Evolutionary conservation across 805 yeast species (phyloP), one percentile per base, ranked within the genome.

Genomic region (Candida ipomoeae): DNA sequence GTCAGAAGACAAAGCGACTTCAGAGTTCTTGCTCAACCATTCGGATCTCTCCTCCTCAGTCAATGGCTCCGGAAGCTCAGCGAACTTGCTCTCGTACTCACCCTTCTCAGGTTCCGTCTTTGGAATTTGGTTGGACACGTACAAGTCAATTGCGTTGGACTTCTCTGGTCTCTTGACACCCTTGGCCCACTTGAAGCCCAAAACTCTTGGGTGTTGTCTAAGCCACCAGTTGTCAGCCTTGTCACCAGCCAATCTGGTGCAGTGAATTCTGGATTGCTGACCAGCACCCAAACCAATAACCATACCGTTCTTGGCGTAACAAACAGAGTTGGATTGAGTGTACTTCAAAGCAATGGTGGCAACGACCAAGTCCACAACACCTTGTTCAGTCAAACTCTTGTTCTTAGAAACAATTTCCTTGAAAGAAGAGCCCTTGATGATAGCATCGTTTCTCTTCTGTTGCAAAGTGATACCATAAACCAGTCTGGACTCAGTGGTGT

Each of bases 171-270:
- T 89, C 82, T 94, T 94, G 60, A 87, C 87, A 66, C 98, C 98
- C 77, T 89, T 89, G 56, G 96, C 96, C 98, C 98, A 94, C 75
- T 92, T 82, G 82, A 94, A 87, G 21, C 75, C 94, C 53, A 94
- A 75, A 7, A 94, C 98, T 68, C 78, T 83, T 60, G 98, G 98
- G 74, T 94, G 99, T 73, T 94, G 98, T 79, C 99, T 87, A 66
- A 94, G 81, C 99, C 99, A 94, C 98, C 98, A 94, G 82, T 91
- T 91, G 72, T 94, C 97, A 59, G 98, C 97, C 80, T 94, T 94
- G 67, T 94, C 99, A 69, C 99, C 99, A 47, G 99, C 99, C 62
- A 94, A 82, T 77, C 99, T 86, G 45, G 99, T 94, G 78, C 99
- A 94, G 78, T 94, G 99, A 66, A 94, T 94, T 77, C 99, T 85